A percentile compares a stretch with the other conserved stretches of the same genome.
phyloP scores from a whole-genome alignment of 257 asterid genomes.

The Ehretia macrophylla region DNA sequence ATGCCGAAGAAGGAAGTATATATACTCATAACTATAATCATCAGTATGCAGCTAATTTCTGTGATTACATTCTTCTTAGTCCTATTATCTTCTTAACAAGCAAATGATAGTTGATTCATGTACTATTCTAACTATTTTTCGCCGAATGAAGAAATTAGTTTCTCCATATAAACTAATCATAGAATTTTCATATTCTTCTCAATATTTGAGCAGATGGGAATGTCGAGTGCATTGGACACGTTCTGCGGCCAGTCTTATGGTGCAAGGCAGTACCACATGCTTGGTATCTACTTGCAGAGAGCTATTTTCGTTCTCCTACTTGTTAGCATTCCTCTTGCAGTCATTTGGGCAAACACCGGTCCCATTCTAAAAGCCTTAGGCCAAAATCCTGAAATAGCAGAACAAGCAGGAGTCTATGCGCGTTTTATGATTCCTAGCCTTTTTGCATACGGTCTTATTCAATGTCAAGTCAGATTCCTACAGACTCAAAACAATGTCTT shows the following conservation, averaged over 20 bases:
- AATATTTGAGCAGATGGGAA: conserved; percentile 49
- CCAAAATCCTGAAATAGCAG: conserved; percentile 65
- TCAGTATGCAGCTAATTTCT: too few species aligned
- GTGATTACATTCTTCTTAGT: too few species aligned
- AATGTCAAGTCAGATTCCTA: conserved; percentile 73
- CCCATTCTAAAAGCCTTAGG: conserved; percentile 54
- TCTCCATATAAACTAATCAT: too few species aligned
- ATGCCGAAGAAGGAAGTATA: too few species aligned
- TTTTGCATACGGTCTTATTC: conserved; percentile 60
- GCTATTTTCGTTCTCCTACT: conserved; percentile 59
- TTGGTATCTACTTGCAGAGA: conserved; percentile 81
- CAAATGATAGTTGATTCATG: too few species aligned
- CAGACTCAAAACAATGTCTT: conserved; percentile 72
- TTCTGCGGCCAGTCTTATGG: conserved; percentile 80
- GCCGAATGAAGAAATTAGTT: too few species aligned
- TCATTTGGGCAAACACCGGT: conserved; percentile 70
- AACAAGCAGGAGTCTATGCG: conserved; percentile 66
- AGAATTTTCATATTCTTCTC: neutral
- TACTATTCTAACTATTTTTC: too few species aligned
- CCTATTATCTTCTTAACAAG: too few species aligned
- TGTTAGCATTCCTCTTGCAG: conserved; percentile 58
- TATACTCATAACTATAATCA: too few species aligned
- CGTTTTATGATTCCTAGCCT: conserved; percentile 61
- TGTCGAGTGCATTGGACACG: conserved; percentile 89
- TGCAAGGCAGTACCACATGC: conserved; percentile 77